Evolutionary conservation across 1,284 basidiomycete species (phyloP), one percentile per base, ranked within the genome.

Genomic region (Singerocomus rubriflavus): DNA sequence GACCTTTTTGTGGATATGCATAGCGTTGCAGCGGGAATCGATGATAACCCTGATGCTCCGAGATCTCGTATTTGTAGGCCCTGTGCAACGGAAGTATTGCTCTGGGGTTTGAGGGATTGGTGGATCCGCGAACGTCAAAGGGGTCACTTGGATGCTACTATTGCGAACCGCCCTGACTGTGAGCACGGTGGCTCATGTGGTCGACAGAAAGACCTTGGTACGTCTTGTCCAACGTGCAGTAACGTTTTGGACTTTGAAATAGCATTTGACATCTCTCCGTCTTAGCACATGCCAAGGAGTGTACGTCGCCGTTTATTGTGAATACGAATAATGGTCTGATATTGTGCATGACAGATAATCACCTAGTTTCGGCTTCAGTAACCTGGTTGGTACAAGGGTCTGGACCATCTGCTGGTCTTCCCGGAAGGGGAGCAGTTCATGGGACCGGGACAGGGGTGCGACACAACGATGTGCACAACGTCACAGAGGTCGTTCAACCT

Each of bases 101-200:
- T 89, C 4, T 86, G 80, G 73, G 88, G 88, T 6, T 59, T 91
- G 44, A 80, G 77, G 50, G 85, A 84, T 34, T 91, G 88, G 88
- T 91, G 88, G 87, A 69, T 87, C 21, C 72, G 84, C 49, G 88
- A 90, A 66, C 77, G 88, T 33, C 75, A 73, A 66, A 85, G 81
- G 60, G 85, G 84, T 9, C 76, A 79, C 54, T 64, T 85, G 40
- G 80, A 82, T 43, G 74, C 74, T 38, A 61, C 62, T 39, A 66
- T 87, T 13, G 64, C 75, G 54, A 74, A 64, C 13, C 74, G 85
- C 35, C 80, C 76, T 17, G 84, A 89, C 58, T 91, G 88, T 57
- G 73, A 75, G 7, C 75, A 84, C 5, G 84, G 84, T 12, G 67
- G 62, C 35, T 63, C 57, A 6, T 91, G 88, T 60, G 53, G 58